phyloP scores from a whole-genome alignment of 2,329 filamentous ascomycete species.

The Colletotrichum euphorbiae region DNA sequence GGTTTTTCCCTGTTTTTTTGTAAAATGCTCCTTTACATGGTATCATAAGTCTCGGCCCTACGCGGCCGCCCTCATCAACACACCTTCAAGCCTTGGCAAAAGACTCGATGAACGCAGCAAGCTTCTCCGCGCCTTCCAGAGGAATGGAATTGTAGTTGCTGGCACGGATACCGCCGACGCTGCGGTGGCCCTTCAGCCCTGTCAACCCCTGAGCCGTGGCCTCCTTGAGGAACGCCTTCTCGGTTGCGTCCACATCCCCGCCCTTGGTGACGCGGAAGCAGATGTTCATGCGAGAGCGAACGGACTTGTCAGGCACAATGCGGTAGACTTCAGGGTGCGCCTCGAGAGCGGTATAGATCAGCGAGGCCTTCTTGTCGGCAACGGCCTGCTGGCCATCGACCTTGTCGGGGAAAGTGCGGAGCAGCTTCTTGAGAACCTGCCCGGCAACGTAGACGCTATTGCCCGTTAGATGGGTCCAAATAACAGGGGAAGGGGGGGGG shows the following conservation, averaged over 20 bases:
- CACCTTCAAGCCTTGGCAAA: constrained; percentile 58
- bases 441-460: constrained; percentile 85
- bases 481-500: background rate
- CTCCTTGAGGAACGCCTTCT: constrained; percentile 83
- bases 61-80: background rate
- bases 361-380: constrained; percentile 77
- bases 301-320: constrained; percentile 79
- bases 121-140: constrained; percentile 73
- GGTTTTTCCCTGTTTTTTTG: constrained; percentile 25
- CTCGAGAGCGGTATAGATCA: constrained; percentile 84
- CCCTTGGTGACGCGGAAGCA: constrained; percentile 81
- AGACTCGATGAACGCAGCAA: constrained; percentile 70
- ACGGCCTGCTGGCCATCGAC: constrained; percentile 82
- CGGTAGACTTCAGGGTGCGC: constrained; percentile 78
- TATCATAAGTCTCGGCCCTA: constrained; percentile 22
- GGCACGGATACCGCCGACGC: constrained; percentile 85
- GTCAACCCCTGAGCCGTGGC: constrained; percentile 76
- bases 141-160: constrained; percentile 92
- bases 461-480: constrained; percentile 9
- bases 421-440: constrained; percentile 84
- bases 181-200: constrained; percentile 90
- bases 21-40: constrained; percentile 23
- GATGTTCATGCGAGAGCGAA: constrained; percentile 92
- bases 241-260: constrained; percentile 72
- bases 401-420: constrained; percentile 73